These are phyloP conservation scores for Auriscalpium microsporum DNA, from an alignment of 768 basidiomycete genomes.

Conservation along the genomic window DNA sequence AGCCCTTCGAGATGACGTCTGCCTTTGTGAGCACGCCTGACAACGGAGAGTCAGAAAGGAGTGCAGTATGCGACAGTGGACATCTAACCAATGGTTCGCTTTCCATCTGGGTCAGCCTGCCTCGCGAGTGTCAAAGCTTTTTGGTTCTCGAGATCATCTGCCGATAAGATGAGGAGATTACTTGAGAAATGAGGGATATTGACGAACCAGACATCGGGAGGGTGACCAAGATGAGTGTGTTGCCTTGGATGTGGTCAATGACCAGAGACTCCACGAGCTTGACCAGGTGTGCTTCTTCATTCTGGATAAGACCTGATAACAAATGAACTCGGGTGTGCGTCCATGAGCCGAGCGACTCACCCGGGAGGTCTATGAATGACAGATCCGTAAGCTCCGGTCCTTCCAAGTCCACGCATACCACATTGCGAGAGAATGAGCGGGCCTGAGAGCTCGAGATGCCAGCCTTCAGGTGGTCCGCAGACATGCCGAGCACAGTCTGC, in stretches of 20 bases:
- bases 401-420: constrained; percentile 19
- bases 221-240: constrained; percentile 45
- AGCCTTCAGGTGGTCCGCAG: background rate
- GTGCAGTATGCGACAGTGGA: background rate
- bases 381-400: constrained; percentile 20
- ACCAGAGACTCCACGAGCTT: constrained; percentile 44
- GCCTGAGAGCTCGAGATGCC: background rate
- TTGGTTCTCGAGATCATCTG: constrained; percentile 56
- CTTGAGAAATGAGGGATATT: background rate
- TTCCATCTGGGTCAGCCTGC: constrained; percentile 36
- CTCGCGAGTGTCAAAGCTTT: constrained; percentile 41
- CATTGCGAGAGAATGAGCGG: constrained; percentile 19
- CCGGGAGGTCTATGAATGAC: constrained; percentile 22
- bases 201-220: constrained; percentile 42
- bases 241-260: constrained; percentile 38
- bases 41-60: background rate
- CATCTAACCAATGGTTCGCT: constrained; percentile 41
- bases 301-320: constrained; percentile 40
- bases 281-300: constrained; percentile 29
- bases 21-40: constrained; percentile 45
- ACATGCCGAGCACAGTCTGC: constrained; percentile 13
- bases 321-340: background rate
- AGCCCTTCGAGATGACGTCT: constrained; percentile 30
- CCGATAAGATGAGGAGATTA: background rate
- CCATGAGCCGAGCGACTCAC: background rate